Conservation (phyloP, 2,329 filamentous ascomycete genomes). For the Aaosphaeria arxii region DNA sequence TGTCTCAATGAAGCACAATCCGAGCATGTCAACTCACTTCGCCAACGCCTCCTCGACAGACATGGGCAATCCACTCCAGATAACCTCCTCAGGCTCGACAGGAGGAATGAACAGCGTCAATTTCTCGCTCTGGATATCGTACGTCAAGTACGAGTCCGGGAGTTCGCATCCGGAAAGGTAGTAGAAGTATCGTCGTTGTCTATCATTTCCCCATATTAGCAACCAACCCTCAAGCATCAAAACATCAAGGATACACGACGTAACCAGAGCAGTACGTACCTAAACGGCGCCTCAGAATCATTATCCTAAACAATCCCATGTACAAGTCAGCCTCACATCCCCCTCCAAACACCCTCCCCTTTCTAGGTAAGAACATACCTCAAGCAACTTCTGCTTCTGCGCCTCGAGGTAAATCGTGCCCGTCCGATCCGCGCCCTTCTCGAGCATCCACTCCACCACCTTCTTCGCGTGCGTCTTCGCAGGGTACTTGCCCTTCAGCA, state of each 20-base stretch:
- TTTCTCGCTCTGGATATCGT: constrained; percentile 70
- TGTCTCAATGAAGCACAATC: neutral
- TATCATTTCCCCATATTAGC: constrained; percentile 1
- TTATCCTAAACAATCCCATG: constrained; percentile 59
- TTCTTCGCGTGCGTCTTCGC: constrained; percentile 82
- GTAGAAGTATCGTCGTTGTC: constrained; percentile 90
- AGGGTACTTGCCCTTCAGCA: constrained; percentile 64
- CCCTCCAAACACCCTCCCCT: neutral
- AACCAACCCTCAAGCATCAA: neutral
- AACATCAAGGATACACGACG: neutral
- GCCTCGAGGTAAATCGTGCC: constrained; percentile 88
- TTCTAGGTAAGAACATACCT: constrained; percentile 41
- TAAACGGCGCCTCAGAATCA: constrained; percentile 77
- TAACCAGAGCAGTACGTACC: constrained; percentile 47
- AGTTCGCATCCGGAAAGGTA: constrained; percentile 86
- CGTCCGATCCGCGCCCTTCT: constrained; percentile 59
- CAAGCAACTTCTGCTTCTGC: constrained; percentile 74
- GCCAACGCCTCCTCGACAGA: constrained; percentile 70
- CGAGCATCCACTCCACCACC: constrained; percentile 75
- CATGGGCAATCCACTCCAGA: constrained; percentile 89
- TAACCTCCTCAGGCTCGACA: constrained; percentile 80
- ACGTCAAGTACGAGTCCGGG: constrained; percentile 75
- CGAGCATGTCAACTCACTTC: constrained; percentile 58
- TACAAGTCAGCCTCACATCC: constrained; percentile 3
- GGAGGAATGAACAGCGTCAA: constrained; percentile 90